Evolutionary conservation across 805 yeast genomes (phyloP), one percentile per base, ranked within the genome.

Genomic region (Hanseniaspora vineae): DNA sequence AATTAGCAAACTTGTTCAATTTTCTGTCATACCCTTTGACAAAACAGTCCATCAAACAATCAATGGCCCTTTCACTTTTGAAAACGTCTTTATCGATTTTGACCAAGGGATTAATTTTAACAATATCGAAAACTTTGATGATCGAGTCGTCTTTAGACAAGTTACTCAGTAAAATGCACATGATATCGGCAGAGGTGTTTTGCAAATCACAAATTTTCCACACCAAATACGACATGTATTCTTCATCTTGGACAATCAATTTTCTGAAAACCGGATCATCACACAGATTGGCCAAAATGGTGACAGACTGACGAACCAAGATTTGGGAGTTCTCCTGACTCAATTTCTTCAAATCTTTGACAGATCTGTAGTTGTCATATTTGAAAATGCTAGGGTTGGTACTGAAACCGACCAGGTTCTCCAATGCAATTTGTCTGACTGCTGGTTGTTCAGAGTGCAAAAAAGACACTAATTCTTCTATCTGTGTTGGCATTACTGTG

Each of bases 31-130:
- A 71, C 8, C 96, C 96, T 58, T 84, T 84, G 39, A 88, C 95
- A 60, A 87, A 88, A 58, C 89, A 79, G 65, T 86, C 95, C 80
- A 89, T 77, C 32, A 89, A 69, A 62, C 89, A 83, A 57, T 85
- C 95, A 65, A 87, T 71, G 6, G 78, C 80, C 20, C 67, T 71
- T 11, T 54, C 56, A 52, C 84, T 78, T 60, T 71, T 75, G 68
- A 84, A 86, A 6, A 74, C 59, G 2, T 66, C 66, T 45, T 68
- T 70, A 42, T 75, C 73, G 14, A 65, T 58, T 23, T 62, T 50
- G 61, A 54, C 44, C 58, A 59, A 50, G 66, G 54, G 20, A 61
- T 53, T 55, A 45, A 55, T 51, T 14, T 55, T 57, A 47, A 42
- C 44, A 59, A 65, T 53, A 15, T 69, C 66, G 44, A 85, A 71